Evolutionary conservation across 108 stramenopile genomes (phyloP), one percentile per base, ranked within the genome.

Genomic region (Mayamaea pseudoterrestris): DNA sequence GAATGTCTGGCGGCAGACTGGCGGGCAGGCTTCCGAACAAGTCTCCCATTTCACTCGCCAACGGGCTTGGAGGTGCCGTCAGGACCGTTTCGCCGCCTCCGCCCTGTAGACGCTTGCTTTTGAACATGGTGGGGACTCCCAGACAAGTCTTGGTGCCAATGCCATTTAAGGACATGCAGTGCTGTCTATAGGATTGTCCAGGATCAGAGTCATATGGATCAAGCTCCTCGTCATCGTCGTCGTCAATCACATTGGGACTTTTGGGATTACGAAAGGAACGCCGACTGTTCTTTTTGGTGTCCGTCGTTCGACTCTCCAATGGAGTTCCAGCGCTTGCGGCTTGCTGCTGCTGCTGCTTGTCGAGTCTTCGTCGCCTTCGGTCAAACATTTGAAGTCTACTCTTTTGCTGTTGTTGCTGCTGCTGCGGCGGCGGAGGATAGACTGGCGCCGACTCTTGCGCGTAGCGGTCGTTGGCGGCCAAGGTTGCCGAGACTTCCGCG

Each of bases 121-220:
- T 52, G 22, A 69, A 42, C 47, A 76, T 64, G 22, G 35, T 41
- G 1, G 74, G 74, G 27, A 76, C 43, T 9, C 32, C 36, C 34
- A 76, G 32, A 57, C 74, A 76, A 16, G 61, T 50, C 35, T 47
- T 43, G 1, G 60, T 45, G 28, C 36, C 49, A 32, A 55, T 44
- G 2, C 58, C 74, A 35, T 70, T 60, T 27, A 69, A 41, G 7
- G 55, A 55, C 43, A 71, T 52, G 37, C 74, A 76, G 29, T 70
- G 74, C 24, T 76, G 54, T 27, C 74, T 65, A 44, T 76, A 76
- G 41, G 60, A 61, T 31, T 76, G 69, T 21, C 74, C 74, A 9
- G 74, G 68, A 61, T 76, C 74, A 3, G 70, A 71, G 50, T 69
- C 74, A 36, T 76, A 76, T 5, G 74, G 74, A 52, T 76, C 56